These are phyloP conservation scores for Talaromyces rugulosus DNA, from an alignment of 2,329 filamentous ascomycete species.

Conservation along the genomic window DNA sequence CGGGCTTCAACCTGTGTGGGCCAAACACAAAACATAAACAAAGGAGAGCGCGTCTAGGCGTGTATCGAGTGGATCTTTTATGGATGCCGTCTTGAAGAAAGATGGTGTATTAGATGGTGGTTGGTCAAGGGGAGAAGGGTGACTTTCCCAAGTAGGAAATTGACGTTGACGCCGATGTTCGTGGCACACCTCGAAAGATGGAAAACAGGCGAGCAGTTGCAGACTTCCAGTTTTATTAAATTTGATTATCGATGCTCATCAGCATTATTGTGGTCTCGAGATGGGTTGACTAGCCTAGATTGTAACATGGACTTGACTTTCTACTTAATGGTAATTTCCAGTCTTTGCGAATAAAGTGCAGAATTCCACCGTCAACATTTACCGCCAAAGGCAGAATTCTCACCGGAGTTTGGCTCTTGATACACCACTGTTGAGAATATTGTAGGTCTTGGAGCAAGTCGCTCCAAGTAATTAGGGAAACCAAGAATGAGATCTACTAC, in stretches of 20 bases:
- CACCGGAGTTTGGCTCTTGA: no score
- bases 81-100: neutral
- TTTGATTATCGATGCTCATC: no score
- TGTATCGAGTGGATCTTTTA: neutral
- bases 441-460: neutral
- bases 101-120: neutral
- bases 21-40: neutral
- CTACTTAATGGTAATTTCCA: no score
- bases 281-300: no score
- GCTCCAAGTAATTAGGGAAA: neutral
- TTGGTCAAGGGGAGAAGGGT: neutral
- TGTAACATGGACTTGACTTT: no score
- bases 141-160: neutral
- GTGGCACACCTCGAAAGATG: neutral
- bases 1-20: neutral
- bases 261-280: no score
- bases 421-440: neutral
- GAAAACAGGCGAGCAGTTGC: no score
- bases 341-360: no score
- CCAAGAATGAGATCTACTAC: neutral
- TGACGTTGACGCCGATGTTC: neutral
- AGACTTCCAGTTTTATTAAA: no score
- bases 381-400: no score
- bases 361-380: no score
- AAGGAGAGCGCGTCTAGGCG: neutral